Base-by-base conservation (phyloP, 805 yeast species). In the Clavispora asparagi region DNA sequence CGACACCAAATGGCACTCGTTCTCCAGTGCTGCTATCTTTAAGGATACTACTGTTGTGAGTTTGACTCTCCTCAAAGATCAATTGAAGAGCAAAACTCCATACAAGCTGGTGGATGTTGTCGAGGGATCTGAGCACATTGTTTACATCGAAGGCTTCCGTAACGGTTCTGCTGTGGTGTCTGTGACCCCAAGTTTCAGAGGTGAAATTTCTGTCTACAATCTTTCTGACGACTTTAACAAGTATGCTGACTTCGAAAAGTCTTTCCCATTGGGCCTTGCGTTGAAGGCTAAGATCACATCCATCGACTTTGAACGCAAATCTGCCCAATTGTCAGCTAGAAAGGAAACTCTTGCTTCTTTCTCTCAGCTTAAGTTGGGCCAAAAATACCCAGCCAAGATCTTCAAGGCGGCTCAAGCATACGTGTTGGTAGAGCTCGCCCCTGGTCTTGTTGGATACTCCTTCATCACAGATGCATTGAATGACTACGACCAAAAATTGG, bases 391-490 rank as follows among this genome's bases (percentile, higher is more conserved):
- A 2, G 89, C 82, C 7, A 78, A 81, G 58, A 71, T 89, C 12
- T 58, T 79, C 45, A 81, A 76, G 54, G 77, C 85, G 2, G 68
- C 75, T 43, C 84, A 79, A 11, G 73, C 76, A 38, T 80, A 74
- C 54, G 82, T 87, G 36, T 64, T 85, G 53, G 84, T 88, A 38
- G 86, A 85, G 50, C 65, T 89, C 39, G 86, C 89, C n/a, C 73
- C 74, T 30, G 74, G 71, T 40, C 71, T 84, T 9, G 73, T 76
- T 30, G 91, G 85, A 3, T 73, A 83, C 45, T 76, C 94, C 3
- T 81, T 76, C 58, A 77, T 85, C 43, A 82, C 94, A 3, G 96
- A 89, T 62, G 89, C 95, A 6, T 69, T 86, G 53, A 78, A 83
- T 58, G 85, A 85, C 60, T 87, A 78, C 61, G 71, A 81, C 31